A percentile compares a stretch with the other conserved stretches of the same genome.
These are phyloP conservation scores for Tylopilus vinaceipallidus DNA, from an alignment of 768 basidiomycete species.

Conservation along the genomic window DNA sequence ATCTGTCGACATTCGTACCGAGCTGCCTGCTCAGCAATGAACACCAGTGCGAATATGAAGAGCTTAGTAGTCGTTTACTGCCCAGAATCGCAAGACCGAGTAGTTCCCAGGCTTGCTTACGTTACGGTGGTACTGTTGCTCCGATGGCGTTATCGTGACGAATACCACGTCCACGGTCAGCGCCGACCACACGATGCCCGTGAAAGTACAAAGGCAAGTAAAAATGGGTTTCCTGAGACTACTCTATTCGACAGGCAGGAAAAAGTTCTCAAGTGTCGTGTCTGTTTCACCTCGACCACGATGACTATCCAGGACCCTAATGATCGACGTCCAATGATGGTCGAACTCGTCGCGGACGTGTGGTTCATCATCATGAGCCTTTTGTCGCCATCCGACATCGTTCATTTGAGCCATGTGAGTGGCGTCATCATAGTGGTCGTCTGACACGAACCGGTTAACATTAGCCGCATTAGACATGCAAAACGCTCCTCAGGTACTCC, in stretches of 20 bases:
- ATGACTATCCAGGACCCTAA: too few species aligned
- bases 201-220: conserved; percentile 3
- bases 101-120: conserved; percentile 11
- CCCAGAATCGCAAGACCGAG: too few species aligned
- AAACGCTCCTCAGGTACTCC: conserved; percentile 22
- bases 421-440: background rate
- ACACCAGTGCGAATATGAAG: background rate
- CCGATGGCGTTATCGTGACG: conserved; percentile 24
- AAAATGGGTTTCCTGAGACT: conserved; percentile 8
- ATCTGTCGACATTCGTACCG: too few species aligned
- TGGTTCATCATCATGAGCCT: conserved; percentile 31
- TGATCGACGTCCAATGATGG: background rate
- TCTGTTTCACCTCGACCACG: background rate
- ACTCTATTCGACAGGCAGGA: background rate
- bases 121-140: background rate
- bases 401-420: conserved; percentile 29
- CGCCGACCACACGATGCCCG: background rate
- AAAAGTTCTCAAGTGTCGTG: background rate
- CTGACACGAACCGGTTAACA: background rate
- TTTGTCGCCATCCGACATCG: conserved; percentile 25
- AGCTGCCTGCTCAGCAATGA: background rate
- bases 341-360: conserved; percentile 24
- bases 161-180: conserved; percentile 10
- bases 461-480: conserved; percentile 22
- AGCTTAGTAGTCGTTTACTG: too few species aligned